phyloP scores from a whole-genome alignment of 371 early-diverging fungal genomes.

The Actinomucor elegans region DNA sequence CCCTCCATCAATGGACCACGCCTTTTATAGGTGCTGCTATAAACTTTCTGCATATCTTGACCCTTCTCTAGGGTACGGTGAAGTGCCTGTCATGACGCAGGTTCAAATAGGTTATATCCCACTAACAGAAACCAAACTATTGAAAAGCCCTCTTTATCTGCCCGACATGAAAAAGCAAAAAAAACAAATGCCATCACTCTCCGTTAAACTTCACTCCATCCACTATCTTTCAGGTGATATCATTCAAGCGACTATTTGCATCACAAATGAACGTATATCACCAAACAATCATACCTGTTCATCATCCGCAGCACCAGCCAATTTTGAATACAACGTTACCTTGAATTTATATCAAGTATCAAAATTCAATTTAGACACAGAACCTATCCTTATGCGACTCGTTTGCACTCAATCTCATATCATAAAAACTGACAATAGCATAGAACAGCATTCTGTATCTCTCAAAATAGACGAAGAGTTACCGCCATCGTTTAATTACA shows the following conservation, averaged over 20 bases:
- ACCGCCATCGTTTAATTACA: conserved; percentile 14
- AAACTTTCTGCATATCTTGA: conserved; percentile 3
- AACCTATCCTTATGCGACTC: not conserved
- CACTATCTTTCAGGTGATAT: conserved; percentile 12
- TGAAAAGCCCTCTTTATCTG: conserved; percentile 5
- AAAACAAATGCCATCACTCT: not conserved
- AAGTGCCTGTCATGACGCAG: conserved; percentile 2
- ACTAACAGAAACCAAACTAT: conserved; percentile 1
- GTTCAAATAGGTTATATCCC: conserved; percentile 1
- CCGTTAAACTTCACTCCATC: conserved; percentile 1
- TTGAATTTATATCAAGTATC: conserved; percentile 13
- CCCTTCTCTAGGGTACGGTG: not conserved
- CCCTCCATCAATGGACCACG: conserved; percentile 16
- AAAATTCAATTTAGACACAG: not conserved
- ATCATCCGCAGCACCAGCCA: not conserved
- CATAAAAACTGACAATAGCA: not conserved
- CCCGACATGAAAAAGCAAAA: not conserved
- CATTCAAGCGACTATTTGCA: conserved; percentile 2
- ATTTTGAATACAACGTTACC: not conserved
- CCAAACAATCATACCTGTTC: not conserved
- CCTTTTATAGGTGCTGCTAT: conserved; percentile 4
- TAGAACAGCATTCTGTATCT: not conserved
- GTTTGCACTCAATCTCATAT: conserved; percentile 1
- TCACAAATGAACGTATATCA: not conserved
- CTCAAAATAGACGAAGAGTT: not conserved